Base-by-base conservation (phyloP, 1,139 yeast genomes). In the Pneumocystis murina region DNA sequence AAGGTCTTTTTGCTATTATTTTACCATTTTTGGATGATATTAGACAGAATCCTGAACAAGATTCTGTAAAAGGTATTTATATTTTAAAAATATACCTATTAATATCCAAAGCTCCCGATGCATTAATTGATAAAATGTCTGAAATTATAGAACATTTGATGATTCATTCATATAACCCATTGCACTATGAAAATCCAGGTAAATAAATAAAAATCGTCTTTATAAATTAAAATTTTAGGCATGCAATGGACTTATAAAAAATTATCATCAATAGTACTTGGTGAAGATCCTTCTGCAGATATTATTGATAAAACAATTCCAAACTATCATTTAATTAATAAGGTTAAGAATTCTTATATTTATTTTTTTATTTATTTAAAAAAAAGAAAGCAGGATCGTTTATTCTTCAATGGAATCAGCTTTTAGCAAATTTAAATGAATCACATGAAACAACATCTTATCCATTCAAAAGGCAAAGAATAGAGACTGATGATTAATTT, bases 261-360 rank as follows among this genome's bases (percentile, higher is more conserved):
- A 0, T 73, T 89, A 35, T 84, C 85, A 69, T 86, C 87, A 64
- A 82, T 83, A 66, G 78, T 88, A 20, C 74, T 90, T 61, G 91
- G 86, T 68, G 80, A 80, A 17, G 86, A 82, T 66, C 14, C 33
- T 10, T 3, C 6, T 12, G 5, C 24, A 48, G 20, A 20, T 48
- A 48, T 20, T 20, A 24, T 24, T 8, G 55, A 48, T 48, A 24
- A 48, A 12, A 48, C 55, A 3, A 24, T 24, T n/a, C 55, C 55
- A 20, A 10, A 48, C 6, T 48, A 48, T 24, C 33, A 24, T 48
- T 48, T 20, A 24, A 48, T 48, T 24, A 24, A 48, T 24, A 20
- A 48, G 33, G 55, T 48, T 48, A 48, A 24, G 12, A 48, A 24
- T 48, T 48, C 28, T 24, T 48, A 43, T 43, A 48, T 24, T 24